Percentiles rank a stretch among this genome's conserved stretches.
Evolutionary conservation across 768 basidiomycete genomes (phyloP).

Genomic region (Suillus variegatus): DNA sequence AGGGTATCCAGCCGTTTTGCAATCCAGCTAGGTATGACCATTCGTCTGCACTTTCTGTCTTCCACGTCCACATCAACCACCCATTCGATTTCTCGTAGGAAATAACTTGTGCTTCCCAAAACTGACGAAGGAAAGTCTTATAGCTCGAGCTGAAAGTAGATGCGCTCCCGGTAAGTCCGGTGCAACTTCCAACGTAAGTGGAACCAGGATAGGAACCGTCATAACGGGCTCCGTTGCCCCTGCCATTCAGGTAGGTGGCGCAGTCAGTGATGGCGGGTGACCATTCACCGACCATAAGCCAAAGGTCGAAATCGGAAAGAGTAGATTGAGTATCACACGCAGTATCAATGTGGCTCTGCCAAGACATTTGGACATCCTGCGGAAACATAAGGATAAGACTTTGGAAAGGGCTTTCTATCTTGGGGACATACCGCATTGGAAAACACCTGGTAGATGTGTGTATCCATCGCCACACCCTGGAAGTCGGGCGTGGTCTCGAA

Average conservation of each 20-base stretch:
- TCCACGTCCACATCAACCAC: conserved; percentile 88
- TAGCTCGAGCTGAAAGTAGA: conserved; percentile 73
- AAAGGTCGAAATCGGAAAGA: conserved; percentile 60
- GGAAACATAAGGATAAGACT: neutral
- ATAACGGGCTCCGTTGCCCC: conserved; percentile 67
- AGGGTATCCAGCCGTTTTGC: conserved; percentile 82
- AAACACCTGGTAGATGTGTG: conserved; percentile 81
- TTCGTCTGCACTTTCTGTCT: conserved; percentile 79
- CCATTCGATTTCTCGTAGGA: conserved; percentile 71
- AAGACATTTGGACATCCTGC: conserved; percentile 47
- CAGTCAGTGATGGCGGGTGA: conserved; percentile 78
- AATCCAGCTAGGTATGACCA: conserved; percentile 90
- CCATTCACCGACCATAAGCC: conserved; percentile 91
- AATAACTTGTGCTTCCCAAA: conserved; percentile 83
- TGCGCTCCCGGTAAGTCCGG: conserved; percentile 70
- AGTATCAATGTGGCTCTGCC: conserved; percentile 57
- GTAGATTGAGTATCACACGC: conserved; percentile 53
- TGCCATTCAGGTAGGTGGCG: conserved; percentile 65
- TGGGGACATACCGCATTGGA: conserved; percentile 46
- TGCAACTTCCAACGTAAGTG: conserved; percentile 70
- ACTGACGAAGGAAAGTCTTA: conserved; percentile 79
- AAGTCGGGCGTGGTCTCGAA: conserved; percentile 55
- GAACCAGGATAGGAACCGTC: conserved; percentile 68
- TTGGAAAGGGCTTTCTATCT: neutral
- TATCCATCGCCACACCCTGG: conserved; percentile 76